Conservation (phyloP, 805 yeast genomes). For the Metschnikowia orientalis region DNA sequence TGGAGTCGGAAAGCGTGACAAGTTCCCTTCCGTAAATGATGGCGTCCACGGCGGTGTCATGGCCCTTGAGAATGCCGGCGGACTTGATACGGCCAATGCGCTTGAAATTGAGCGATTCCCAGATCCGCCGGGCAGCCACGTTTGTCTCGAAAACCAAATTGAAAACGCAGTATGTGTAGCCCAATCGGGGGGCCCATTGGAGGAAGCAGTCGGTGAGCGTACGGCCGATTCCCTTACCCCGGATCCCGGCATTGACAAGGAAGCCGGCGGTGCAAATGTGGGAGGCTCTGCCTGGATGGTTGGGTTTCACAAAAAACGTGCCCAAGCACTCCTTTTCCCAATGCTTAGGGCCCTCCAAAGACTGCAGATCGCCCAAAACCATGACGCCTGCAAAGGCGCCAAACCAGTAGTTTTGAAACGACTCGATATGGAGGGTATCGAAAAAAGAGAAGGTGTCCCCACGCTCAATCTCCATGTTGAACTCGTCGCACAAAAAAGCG, state of each 20-base stretch:
- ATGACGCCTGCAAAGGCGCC: slow-evolving; percentile 73
- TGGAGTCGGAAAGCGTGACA: slow-evolving; percentile 49
- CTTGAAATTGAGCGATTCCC: slow-evolving; percentile 73
- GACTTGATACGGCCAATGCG: slow-evolving; percentile 75
- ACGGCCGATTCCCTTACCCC: slow-evolving; percentile 89
- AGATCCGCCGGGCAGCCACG: slow-evolving; percentile 71
- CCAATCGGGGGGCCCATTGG: slow-evolving; percentile 88
- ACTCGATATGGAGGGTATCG: slow-evolving; percentile 69
- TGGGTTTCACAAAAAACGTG: slow-evolving; percentile 76
- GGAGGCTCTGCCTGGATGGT: slow-evolving; percentile 88
- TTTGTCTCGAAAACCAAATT: slow-evolving; percentile 88
- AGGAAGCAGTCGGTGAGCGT: slow-evolving; percentile 78
- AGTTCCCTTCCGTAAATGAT: slow-evolving; percentile 80
- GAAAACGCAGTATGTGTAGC: slow-evolving; percentile 79
- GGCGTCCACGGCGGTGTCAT: slow-evolving; percentile 82
- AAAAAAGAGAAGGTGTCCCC: slow-evolving; percentile 88
- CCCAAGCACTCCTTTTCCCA: slow-evolving; percentile 96
- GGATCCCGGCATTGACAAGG: slow-evolving; percentile 85
- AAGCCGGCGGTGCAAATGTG: slow-evolving; percentile 91
- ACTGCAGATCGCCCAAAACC: slow-evolving; percentile 68
- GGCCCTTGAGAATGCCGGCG: slow-evolving; percentile 86
- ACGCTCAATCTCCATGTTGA: slow-evolving; percentile 84
- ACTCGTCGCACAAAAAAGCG: slow-evolving; percentile 83
- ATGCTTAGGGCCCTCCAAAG: slow-evolving; percentile 49
- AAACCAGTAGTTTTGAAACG: slow-evolving; percentile 85